Evolutionary conservation across 257 asterid genomes (phyloP).

Genomic region (Scutellaria galericulata): DNA sequence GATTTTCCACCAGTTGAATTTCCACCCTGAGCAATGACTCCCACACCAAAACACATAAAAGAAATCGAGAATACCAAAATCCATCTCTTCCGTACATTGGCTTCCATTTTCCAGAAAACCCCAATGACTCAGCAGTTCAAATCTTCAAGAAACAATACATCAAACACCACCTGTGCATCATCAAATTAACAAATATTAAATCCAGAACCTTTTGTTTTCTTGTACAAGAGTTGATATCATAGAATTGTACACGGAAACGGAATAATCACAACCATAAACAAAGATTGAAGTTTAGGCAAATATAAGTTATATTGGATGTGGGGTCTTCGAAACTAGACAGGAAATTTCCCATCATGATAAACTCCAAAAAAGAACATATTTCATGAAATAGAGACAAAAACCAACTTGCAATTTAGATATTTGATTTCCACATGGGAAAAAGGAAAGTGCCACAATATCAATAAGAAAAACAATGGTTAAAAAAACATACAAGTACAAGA

Average conservation of each 20-base stretch:
- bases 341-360: slow-evolving; percentile 20
- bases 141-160: slow-evolving; percentile 33
- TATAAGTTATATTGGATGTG: neutral
- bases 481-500: slow-evolving; percentile 4
- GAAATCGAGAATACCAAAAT: slow-evolving; percentile 29
- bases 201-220: slow-evolving; percentile 4
- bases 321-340: slow-evolving; percentile 3
- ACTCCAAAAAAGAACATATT: slow-evolving; percentile 3
- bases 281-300: neutral
- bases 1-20: slow-evolving; percentile 45
- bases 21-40: slow-evolving; percentile 31
- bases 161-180: slow-evolving; percentile 26
- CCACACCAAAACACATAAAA: slow-evolving; percentile 30
- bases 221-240: slow-evolving; percentile 2
- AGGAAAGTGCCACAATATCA: neutral
- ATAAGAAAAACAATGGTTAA: neutral
- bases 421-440: slow-evolving; percentile 28
- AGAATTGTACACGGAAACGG: neutral
- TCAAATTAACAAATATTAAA: neutral
- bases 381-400: neutral
- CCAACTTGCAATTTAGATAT: slow-evolving; percentile 16
- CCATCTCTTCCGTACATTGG: slow-evolving; percentile 12
- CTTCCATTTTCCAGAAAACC: slow-evolving; percentile 30
- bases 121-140: slow-evolving; percentile 5
- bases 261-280: slow-evolving; percentile 19